Conservation (phyloP, 495 filamentous ascomycete species). For the Chaetomium fimeti region DNA sequence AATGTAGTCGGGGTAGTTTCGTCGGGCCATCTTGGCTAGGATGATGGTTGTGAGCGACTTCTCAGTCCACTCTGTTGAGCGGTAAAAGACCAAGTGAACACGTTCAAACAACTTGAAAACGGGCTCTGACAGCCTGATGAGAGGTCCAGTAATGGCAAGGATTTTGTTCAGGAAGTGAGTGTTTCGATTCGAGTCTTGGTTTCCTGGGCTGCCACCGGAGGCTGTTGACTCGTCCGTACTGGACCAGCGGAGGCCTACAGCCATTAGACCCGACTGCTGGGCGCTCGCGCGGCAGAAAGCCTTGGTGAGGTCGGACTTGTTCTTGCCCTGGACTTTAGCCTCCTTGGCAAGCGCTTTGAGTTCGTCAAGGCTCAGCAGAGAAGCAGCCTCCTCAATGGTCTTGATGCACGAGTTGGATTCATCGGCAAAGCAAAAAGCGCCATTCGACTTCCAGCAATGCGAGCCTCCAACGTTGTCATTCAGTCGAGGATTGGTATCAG, state of each 20-base stretch:
- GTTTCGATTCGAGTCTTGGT: slow-evolving; percentile 42
- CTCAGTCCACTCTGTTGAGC: slow-evolving; percentile 95
- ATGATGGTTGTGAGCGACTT: slow-evolving; percentile 96
- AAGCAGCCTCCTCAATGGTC: slow-evolving; percentile 81
- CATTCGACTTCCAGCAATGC: slow-evolving; percentile 49
- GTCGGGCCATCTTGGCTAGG: slow-evolving; percentile 78
- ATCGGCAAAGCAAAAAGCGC: slow-evolving; percentile 75
- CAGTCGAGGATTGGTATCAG: not conserved
- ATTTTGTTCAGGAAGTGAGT: slow-evolving; percentile 63
- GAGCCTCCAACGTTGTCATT: slow-evolving; percentile 17
- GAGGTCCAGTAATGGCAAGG: slow-evolving; percentile 72
- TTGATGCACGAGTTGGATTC: slow-evolving; percentile 66
- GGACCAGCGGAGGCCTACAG: slow-evolving; percentile 54
- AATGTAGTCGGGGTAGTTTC: slow-evolving; percentile 87
- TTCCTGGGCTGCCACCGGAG: slow-evolving; percentile 24
- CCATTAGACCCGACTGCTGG: slow-evolving; percentile 68
- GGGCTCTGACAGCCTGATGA: slow-evolving; percentile 72
- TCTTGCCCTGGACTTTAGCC: slow-evolving; percentile 83
- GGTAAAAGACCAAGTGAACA: slow-evolving; percentile 92
- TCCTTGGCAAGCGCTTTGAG: slow-evolving; percentile 82
- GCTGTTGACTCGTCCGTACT: slow-evolving; percentile 50
- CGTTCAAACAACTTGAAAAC: slow-evolving; percentile 86
- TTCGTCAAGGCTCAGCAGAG: slow-evolving; percentile 79
- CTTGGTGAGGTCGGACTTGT: slow-evolving; percentile 74
- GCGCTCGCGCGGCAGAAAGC: slow-evolving; percentile 69